Evolutionary conservation across 2,329 filamentous ascomycete genomes (phyloP).

Genomic region (Volutella citrinella): DNA sequence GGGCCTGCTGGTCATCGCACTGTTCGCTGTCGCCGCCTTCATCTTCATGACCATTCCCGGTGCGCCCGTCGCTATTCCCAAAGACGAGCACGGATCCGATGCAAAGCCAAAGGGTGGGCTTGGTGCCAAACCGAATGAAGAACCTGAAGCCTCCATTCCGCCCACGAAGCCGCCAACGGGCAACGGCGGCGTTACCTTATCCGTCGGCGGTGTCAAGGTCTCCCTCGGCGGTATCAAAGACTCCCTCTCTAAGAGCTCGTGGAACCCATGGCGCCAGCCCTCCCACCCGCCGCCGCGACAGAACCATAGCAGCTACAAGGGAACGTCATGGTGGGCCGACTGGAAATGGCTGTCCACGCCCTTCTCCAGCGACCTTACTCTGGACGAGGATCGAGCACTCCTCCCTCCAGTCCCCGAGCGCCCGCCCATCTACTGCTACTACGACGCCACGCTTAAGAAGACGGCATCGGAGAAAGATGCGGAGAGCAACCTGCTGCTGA

Average conservation of each 20-base stretch:
- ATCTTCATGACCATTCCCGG: no score
- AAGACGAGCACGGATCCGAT: no score
- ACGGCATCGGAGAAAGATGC: conserved; percentile 64
- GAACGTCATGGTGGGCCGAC: conserved; percentile 81
- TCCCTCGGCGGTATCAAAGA: conserved; percentile 36
- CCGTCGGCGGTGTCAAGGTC: no score
- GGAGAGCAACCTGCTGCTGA: conserved; percentile 75
- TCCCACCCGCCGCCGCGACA: conserved; percentile 72
- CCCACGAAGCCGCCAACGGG: no score
- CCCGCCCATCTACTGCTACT: conserved; percentile 85
- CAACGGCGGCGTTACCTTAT: no score
- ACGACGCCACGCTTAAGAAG: conserved; percentile 65
- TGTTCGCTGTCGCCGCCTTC: no score
- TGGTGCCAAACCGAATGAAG: no score
- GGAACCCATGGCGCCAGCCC: conserved; percentile 67
- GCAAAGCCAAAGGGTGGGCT: no score
- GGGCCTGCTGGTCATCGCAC: no score
- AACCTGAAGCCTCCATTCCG: no score
- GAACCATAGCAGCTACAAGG: conserved; percentile 74
- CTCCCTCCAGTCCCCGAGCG: conserved; percentile 72
- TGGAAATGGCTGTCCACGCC: conserved; percentile 84
- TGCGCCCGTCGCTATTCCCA: no score
- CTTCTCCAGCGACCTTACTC: conserved; percentile 75
- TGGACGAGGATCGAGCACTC: conserved; percentile 80
- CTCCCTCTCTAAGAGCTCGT: conserved; percentile 45